These are phyloP conservation scores for Pythium aquatile DNA, from an alignment of 352 stramenopile genomes.

Conservation along the genomic window DNA sequence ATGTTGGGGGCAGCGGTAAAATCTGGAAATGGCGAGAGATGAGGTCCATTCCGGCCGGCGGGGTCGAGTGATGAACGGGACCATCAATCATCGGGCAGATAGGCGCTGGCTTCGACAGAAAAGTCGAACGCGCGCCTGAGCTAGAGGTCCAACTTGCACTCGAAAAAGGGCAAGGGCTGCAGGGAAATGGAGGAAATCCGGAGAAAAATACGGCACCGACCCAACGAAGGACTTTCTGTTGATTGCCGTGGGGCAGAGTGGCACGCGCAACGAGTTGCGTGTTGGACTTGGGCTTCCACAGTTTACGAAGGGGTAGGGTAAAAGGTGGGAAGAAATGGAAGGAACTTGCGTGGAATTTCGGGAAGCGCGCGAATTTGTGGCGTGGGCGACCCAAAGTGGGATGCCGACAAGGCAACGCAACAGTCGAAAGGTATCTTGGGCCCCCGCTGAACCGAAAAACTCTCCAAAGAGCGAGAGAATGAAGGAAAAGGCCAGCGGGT, in stretches of 20 bases:
- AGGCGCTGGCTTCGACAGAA: neutral
- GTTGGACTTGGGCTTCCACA: slow-evolving; percentile 1
- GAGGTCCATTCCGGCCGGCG: slow-evolving; percentile 6
- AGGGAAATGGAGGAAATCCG: neutral
- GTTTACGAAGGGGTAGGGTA: neutral
- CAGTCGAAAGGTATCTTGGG: slow-evolving; percentile 3
- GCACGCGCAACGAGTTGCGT: neutral
- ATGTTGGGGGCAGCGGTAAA: slow-evolving; percentile 2
- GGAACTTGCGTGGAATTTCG: slow-evolving; percentile 5
- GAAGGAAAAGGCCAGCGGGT: slow-evolving; percentile 3
- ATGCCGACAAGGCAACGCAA: neutral
- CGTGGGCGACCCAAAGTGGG: neutral
- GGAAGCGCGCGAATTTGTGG: slow-evolving; percentile 1
- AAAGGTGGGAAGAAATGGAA: slow-evolving; percentile 5
- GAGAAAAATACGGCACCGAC: slow-evolving; percentile 15
- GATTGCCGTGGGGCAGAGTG: neutral
- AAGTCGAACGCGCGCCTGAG: slow-evolving; percentile 7
- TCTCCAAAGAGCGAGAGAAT: slow-evolving; percentile 2
- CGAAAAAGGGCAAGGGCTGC: neutral
- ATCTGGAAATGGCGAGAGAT: slow-evolving; percentile 13
- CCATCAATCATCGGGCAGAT: slow-evolving; percentile 1
- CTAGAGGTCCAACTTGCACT: neutral
- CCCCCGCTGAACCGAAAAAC: neutral
- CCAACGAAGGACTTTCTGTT: slow-evolving; percentile 14
- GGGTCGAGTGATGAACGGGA: slow-evolving; percentile 4